Evolutionary conservation across 148 eudicot genomes (phyloP), one percentile per base, ranked within the genome.

Genomic region (Euryodendron excelsum): DNA sequence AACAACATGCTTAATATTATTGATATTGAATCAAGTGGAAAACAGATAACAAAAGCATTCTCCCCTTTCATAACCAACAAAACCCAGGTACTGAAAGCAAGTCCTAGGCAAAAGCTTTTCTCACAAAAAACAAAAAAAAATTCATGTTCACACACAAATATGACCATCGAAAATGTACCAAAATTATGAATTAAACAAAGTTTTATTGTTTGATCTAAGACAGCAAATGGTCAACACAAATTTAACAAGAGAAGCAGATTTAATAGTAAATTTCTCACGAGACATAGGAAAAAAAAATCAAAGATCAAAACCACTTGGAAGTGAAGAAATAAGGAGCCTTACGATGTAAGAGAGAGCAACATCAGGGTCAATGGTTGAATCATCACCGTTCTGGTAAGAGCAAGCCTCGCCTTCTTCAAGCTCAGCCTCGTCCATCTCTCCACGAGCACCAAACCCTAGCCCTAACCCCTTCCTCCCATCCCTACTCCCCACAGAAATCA

Each of bases 391-490:
- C 33, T 75, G 80, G 73, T 82, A 87, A 70, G 85, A 85, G 63
- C 80, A 89, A 82, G 97, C 94, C 82, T 93, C 99, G 55, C 94
- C 99, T 85, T 91, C 97, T 87, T 96, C 98, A 71, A 93, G 88
- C 79, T 96, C 97, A 83, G 84, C 68, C 31, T 88, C 91, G 36
- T 85, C 90, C 97, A 90, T 91, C 34, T 86, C 84, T 77, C 73
- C 80, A 23, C 71, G 84, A 75, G 39, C 39, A 69, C 78, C 82
- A 80, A 88, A 81, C 61, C 86, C 91, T 76, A 87, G 76, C 23
- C 85, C 89, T 75, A 84, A n/a, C 83, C 85, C 79, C 87, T 89
- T 88, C 75, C 90, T 89, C 37, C 88, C 93, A 91, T 91, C 95
- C 50, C 91, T 88, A 73, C 90, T 85, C 73, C 92, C 89, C 79